Percentiles rank a stretch among this genome's conserved stretches.
Evolutionary conservation across 345 rosid genomes (phyloP).

Genomic region (Gossypium turneri): DNA sequence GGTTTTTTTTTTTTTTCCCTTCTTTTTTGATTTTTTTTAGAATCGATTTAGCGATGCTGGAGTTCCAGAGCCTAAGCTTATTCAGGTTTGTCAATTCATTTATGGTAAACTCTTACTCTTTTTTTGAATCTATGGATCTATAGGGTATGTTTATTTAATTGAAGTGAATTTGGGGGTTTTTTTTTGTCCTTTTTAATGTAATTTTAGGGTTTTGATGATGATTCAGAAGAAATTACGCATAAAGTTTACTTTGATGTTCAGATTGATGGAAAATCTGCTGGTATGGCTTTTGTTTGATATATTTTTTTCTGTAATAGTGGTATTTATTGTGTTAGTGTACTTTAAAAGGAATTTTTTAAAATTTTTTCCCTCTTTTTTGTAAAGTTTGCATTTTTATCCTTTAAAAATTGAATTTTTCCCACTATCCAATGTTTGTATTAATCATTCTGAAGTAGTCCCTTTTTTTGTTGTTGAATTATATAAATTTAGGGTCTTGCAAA

Average conservation of each 20-base stretch:
- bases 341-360: background rate
- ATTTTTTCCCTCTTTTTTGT: background rate
- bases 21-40: slow-evolving; percentile 24
- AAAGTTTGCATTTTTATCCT: background rate
- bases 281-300: slow-evolving; percentile 28
- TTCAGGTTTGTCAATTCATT: slow-evolving; percentile 26
- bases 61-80: slow-evolving; percentile 33
- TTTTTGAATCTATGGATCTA: background rate
- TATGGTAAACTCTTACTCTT: background rate
- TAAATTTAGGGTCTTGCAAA: background rate
- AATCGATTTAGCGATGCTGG: slow-evolving; percentile 50
- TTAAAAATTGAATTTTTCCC: background rate
- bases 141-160: background rate
- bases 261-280: slow-evolving; percentile 77
- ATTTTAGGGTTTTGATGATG: slow-evolving; percentile 27
- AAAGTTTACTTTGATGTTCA: slow-evolving; percentile 87
- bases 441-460: background rate
- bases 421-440: background rate
- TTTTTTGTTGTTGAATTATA: background rate
- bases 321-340: background rate
- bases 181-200: background rate
- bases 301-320: background rate
- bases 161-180: background rate
- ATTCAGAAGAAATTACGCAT: slow-evolving; percentile 63
- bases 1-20: background rate